Conservation (phyloP, 2,329 filamentous ascomycete genomes). For the Phaeoacremonium minimum region DNA sequence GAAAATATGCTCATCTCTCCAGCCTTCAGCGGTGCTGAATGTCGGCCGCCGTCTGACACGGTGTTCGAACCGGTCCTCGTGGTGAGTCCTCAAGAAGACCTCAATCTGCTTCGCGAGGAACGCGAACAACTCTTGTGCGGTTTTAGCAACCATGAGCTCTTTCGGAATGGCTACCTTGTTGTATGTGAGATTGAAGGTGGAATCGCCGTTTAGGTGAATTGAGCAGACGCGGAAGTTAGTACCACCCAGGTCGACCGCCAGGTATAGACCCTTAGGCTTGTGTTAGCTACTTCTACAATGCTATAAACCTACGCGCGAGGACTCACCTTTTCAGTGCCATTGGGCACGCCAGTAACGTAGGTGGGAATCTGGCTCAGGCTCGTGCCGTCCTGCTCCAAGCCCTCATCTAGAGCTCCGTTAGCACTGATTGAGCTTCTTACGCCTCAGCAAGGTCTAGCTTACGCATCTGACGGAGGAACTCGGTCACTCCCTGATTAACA, state of each 20-base stretch:
- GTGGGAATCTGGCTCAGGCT: conserved; percentile 94
- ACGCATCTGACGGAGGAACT: conserved; percentile 86
- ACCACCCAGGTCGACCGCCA: conserved; percentile 95
- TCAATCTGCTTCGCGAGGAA: conserved; percentile 95
- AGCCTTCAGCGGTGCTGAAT: conserved; percentile 52
- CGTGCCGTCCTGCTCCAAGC: conserved; percentile 70
- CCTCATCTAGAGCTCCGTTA: conserved; percentile 58
- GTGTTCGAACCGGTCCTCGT: conserved; percentile 78
- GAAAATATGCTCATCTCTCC: conserved; percentile 73
- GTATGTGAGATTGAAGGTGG: conserved; percentile 89
- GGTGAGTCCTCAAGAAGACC: conserved; percentile 79
- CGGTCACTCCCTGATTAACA: conserved; percentile 74
- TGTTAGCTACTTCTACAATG: no score
- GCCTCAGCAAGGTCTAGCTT: conserved; percentile 16
- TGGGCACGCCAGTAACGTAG: conserved; percentile 91
- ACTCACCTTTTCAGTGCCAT: conserved; percentile 90
- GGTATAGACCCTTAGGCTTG: conserved; percentile 83
- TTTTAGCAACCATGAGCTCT: conserved; percentile 85
- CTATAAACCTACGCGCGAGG: no score
- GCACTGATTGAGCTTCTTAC: conserved; percentile 4
- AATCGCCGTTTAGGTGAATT: conserved; percentile 87
- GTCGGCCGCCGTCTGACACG: conserved; percentile 63
- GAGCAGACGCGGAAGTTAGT: conserved; percentile 99
- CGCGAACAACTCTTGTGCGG: conserved; percentile 79
- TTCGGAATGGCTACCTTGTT: conserved; percentile 88